Base-by-base conservation (phyloP, 257 asterid species). In the Jacaranda mimosifolia region DNA sequence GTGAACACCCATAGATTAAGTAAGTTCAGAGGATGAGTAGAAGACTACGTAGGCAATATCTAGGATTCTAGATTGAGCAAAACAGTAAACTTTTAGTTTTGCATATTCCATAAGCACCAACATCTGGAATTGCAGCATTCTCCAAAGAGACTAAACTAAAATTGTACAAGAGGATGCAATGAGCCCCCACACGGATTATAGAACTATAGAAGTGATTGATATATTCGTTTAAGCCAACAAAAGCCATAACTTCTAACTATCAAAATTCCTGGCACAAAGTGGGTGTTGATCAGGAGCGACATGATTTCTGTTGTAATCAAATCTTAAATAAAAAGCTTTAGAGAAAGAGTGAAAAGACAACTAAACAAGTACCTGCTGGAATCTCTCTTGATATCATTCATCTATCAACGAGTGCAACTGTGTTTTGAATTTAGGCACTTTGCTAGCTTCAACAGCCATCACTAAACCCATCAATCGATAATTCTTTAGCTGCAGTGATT, bases 391-490 rank as follows among this genome's bases (percentile, higher is more conserved):
- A 56, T 72, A 66, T 88, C 85, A 88, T 78, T 87, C 89, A 11
- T 89, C 91, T 74, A 95, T 89, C 72, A 90, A 77, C 19, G 87
- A 78, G 74, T 79, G 89, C 86, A 92, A 72, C 86, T 84, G 87
- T 66, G 87, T 71, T 63, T 90, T 85, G 85, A 92, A 94, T 59
- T 48, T 51, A 9, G 85, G 51, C 45, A 90, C 72, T 77, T 89
- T 91, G 74, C 89, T 80, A 12, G 97, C 90, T 56, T 93, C 97
- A 62, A 95, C 79, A 66, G 84, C 93, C 98, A 93, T 95, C 78
- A 89, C 97, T 77, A 95, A 83, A 60, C 97, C 97, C 90, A 78
- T 85, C 9, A 86, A 73, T 46, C 77, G 83, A 79, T 91, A 85
- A 78, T 95, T 88, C 76, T 85, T 95, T 35, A 91, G 91, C 98